phyloP scores from a whole-genome alignment of 1,139 yeast genomes.

The Protomyces pachydermus region DNA sequence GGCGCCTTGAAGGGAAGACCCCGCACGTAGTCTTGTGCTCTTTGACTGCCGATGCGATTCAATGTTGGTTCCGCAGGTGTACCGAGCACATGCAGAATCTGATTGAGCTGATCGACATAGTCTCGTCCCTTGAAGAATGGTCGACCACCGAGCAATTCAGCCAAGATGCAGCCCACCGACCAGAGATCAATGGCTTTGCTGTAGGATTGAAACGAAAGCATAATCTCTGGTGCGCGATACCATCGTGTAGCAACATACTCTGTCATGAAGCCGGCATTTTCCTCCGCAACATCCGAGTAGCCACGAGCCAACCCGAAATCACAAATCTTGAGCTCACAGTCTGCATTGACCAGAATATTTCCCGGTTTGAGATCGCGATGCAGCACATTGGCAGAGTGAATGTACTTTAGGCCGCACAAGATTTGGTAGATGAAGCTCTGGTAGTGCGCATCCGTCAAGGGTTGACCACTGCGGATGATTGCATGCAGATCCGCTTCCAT shows the following conservation, averaged over 20 bases:
- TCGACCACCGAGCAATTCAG: constrained; percentile 85
- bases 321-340: constrained; percentile 91
- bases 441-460: constrained; percentile 89
- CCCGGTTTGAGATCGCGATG: constrained; percentile 96
- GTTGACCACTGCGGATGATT: constrained; percentile 87
- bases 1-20: constrained; percentile 79
- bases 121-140: constrained; percentile 93
- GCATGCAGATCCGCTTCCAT: constrained; percentile 99
- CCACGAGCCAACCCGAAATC: constrained; percentile 97
- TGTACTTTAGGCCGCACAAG: constrained; percentile 85
- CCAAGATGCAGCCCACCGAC: constrained; percentile 96
- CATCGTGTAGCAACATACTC: constrained; percentile 97
- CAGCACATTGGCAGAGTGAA: constrained; percentile 91
- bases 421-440: constrained; percentile 90
- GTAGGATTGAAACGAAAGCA: constrained; percentile 86
- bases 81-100: constrained; percentile 77
- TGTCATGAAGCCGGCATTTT: constrained; percentile 84
- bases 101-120: constrained; percentile 90
- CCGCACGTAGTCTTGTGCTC: constrained; percentile 85
- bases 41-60: constrained; percentile 69
- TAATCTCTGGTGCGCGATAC: constrained; percentile 97
- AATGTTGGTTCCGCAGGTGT: constrained; percentile 85
- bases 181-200: constrained; percentile 94
- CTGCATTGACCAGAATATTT: constrained; percentile 85
- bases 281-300: constrained; percentile 76